These are phyloP conservation scores for Voacanga thouarsii DNA, from an alignment of 257 asterid species.

Conservation along the genomic window DNA sequence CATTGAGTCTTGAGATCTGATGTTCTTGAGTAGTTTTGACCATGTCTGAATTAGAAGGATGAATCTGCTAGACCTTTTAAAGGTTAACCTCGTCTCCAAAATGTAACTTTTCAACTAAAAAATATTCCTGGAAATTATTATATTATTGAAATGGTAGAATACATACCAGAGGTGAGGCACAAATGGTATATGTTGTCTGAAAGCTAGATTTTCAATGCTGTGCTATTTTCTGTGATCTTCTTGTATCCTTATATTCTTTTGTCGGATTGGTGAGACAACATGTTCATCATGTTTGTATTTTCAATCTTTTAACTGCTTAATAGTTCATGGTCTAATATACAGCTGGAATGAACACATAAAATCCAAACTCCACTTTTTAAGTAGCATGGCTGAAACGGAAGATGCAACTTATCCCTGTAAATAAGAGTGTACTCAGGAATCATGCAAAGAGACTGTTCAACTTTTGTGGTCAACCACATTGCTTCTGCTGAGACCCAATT, in stretches of 20 bases:
- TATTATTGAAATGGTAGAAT: not conserved
- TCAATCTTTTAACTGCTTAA: not conserved
- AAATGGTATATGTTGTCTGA: too few relatives aligned
- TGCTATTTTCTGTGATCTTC: not conserved
- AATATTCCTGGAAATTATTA: not conserved
- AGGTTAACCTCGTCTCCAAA: not conserved
- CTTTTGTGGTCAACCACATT: too few relatives aligned
- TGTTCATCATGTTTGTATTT: not conserved
- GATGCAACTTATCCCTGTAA: not conserved
- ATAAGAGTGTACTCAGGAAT: not conserved
- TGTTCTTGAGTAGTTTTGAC: not conserved
- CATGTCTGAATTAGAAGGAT: not conserved
- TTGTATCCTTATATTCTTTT: not conserved
- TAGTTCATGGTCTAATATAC: not conserved
- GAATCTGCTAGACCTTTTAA: not conserved
- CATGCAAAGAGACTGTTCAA: too few relatives aligned
- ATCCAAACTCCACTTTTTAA: too few relatives aligned
- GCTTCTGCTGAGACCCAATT: not conserved
- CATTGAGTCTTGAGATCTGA: not conserved
- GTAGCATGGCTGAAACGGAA: not conserved
- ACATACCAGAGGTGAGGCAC: not conserved
- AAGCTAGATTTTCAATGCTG: not conserved
- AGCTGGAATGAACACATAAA: not conserved
- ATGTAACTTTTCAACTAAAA: not conserved
- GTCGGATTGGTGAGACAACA: not conserved